phyloP scores from a whole-genome alignment of 2,329 filamentous ascomycete genomes.

The Dissoconium aciculare region DNA sequence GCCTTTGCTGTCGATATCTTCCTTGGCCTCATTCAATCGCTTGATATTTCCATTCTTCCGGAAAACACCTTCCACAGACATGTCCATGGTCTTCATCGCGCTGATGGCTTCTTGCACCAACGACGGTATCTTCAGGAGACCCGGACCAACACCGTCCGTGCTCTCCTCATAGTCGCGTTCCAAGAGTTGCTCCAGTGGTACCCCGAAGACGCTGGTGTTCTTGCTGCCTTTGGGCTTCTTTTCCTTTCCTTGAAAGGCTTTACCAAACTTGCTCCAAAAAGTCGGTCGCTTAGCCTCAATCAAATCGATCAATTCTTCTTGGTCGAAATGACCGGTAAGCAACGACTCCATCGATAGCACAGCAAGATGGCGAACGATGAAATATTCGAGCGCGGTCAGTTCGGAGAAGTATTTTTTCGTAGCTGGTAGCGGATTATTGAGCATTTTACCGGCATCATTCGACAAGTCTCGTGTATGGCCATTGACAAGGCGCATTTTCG shows the following conservation, averaged over 20 bases:
- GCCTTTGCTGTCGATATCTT: conserved; percentile 72
- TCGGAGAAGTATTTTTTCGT: conserved; percentile 88
- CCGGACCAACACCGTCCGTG: conserved; percentile 91
- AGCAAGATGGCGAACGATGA: conserved; percentile 88
- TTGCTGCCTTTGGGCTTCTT: conserved; percentile 59
- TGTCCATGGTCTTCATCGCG: conserved; percentile 96
- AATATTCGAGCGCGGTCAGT: conserved; percentile 86
- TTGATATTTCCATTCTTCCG: conserved; percentile 98
- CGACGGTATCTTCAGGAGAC: conserved; percentile 78
- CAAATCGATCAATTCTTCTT: conserved; percentile 80
- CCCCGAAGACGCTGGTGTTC: conserved; percentile 76
- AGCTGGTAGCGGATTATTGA: conserved; percentile 10
- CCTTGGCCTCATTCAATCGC: conserved; percentile 71
- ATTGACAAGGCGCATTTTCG: conserved; percentile 52
- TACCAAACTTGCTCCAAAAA: conserved; percentile 97
- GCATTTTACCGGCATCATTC: conserved; percentile 36
- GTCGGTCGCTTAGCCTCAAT: conserved; percentile 89
- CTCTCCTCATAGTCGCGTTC: conserved; percentile 92
- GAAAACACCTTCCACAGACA: conserved; percentile 97
- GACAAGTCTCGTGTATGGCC: conserved; percentile 56
- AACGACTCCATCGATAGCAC: conserved; percentile 90
- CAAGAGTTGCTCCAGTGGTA: conserved; percentile 73
- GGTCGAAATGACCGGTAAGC: conserved; percentile 76
- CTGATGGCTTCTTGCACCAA: conserved; percentile 88
- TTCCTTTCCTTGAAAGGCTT: conserved; percentile 66